Base-by-base conservation (phyloP, 2,329 filamentous ascomycete species). In the Ceratocystis cacaofunesta region DNA sequence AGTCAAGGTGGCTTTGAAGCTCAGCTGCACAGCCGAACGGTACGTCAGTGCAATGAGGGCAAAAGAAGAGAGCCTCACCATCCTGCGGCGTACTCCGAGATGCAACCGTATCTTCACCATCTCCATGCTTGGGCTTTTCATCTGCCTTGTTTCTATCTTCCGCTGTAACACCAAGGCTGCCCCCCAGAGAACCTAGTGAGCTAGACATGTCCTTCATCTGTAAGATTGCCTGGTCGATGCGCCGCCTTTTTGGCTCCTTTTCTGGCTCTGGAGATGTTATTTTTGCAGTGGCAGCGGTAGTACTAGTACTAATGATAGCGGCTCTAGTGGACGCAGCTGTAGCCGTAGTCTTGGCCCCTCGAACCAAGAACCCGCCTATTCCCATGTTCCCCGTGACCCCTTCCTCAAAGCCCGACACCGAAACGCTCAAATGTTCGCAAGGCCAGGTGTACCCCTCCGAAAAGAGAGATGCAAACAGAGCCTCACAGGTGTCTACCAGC, bases 361-460 rank as follows among this genome's bases (percentile, higher is more conserved):
- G 87, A 30, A 96, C 78, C n/a, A 99, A 78, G 72, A 96, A 97
- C 0, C 83, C 81, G 57, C 88, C 87, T 69, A 99, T 97, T 43
- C 88, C 89, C 78, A 86, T 86, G 72, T 96, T 97, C 4, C 89
- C 88, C 50, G 81, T 84, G 66, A 92, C 78, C 1, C 90, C 89
- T 69, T 96, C 91, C 73, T 97, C 92, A 69, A 97, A 96, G 0
- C 90, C 92, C n/a, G 85, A 86, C 28, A 97, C 90, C 69, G 88
- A 92, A 58, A 97, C 76, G 66, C 89, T 94, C 7, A 99, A 78
- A 72, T 96, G 94, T n/a, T 85, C 80, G 72, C 94, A 97, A 5
- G 94, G 94, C 90, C 91, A 97, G 17, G 81, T 79, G 30, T 62
- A 67, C 1, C 89, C 90, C 69, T 95, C 90, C 1, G 82, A 81